Base-by-base conservation (phyloP, 768 basidiomycete genomes). In the Podaxis sp. region DNA sequence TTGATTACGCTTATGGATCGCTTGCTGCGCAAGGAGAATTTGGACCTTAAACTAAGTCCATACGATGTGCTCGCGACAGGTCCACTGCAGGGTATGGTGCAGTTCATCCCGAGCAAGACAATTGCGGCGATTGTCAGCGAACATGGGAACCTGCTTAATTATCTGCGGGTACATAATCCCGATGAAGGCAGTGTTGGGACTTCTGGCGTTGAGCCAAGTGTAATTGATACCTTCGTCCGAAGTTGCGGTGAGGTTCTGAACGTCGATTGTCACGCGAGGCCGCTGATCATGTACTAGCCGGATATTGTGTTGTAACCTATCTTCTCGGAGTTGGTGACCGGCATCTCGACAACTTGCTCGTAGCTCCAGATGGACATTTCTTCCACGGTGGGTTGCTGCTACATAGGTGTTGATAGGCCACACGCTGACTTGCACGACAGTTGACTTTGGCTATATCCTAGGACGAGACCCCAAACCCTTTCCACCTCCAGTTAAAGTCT, bases 1-100 rank as follows among this genome's bases (percentile, higher is more conserved):
- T 81, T 98, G n/a, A 96, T 99, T 74, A 97, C 95, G 15, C 85
- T 99, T 27, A 99, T 99, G 97, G 95, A 99, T 71, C 83, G 91
- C 53, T 75, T 99, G 25, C 76, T 98, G 64, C 79, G 94, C 61
- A 96, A 96, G 75, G 97, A 98, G 77, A 97, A 97, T 71, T 74
- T 99, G 57, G 97, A 98, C 71, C 78, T 98, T 61, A 93, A 94
- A 71, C 72, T 99, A 60, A 94, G 85, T 63, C 93, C 94, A 4
- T 98, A 97, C 69, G 88, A 90, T 64, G 97, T 98, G 1, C 77
- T 99, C 19, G 96, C 97, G 17, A 98, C 96, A 0, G 94, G 94
- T 1, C 85, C 89, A 0, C 76, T 87, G 55, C 96, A 98, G 71
- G 97, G 97, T 2, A 97, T 99, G 96, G 91, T 82, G 17, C 94